phyloP scores from a whole-genome alignment of 805 yeast species.

The Lipomyces japonicus region DNA sequence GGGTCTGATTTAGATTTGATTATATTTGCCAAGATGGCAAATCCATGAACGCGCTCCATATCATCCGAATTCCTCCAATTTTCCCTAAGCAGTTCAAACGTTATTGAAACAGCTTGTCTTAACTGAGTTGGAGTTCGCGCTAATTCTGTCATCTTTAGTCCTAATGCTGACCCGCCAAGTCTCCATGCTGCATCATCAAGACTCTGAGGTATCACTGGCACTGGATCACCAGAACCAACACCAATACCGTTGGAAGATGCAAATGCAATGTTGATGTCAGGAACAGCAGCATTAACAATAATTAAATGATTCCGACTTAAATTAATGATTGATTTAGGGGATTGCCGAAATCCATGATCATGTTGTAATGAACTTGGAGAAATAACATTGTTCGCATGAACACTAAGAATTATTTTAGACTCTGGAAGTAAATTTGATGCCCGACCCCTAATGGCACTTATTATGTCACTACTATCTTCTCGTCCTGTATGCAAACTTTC shows the following conservation, averaged over 20 bases:
- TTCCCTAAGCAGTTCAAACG: constrained; percentile 45
- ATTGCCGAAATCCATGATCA: constrained; percentile 20
- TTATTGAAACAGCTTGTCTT: constrained; percentile 39
- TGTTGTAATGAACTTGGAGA: constrained; percentile 10
- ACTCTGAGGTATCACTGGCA: constrained; percentile 22
- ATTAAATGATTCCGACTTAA: constrained; percentile 24
- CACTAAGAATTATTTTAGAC: constrained; percentile 21
- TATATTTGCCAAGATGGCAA: constrained; percentile 53
- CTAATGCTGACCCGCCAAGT: constrained; percentile 51
- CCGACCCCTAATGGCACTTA: constrained; percentile 28
- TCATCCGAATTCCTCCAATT: constrained; percentile 54
- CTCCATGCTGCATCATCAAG: constrained; percentile 31
- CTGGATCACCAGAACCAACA: constrained; percentile 27
- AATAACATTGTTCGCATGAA: constrained; percentile 28
- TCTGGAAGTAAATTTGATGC: constrained; percentile 27
- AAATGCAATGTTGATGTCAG: constrained; percentile 26
- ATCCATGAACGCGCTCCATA: constrained; percentile 59
- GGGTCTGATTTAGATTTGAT: constrained; percentile 46
- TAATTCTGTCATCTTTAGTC: constrained; percentile 48
- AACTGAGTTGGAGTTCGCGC: constrained; percentile 40
- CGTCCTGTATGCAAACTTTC: constrained; percentile 22
- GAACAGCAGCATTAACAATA: constrained; percentile 22
- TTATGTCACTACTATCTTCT: constrained; percentile 25
- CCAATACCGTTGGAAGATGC: constrained; percentile 21
- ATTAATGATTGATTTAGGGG: constrained; percentile 14